These are phyloP conservation scores for Fraxinus albicans DNA, from an alignment of 305 asterid species.

Conservation along the genomic window DNA sequence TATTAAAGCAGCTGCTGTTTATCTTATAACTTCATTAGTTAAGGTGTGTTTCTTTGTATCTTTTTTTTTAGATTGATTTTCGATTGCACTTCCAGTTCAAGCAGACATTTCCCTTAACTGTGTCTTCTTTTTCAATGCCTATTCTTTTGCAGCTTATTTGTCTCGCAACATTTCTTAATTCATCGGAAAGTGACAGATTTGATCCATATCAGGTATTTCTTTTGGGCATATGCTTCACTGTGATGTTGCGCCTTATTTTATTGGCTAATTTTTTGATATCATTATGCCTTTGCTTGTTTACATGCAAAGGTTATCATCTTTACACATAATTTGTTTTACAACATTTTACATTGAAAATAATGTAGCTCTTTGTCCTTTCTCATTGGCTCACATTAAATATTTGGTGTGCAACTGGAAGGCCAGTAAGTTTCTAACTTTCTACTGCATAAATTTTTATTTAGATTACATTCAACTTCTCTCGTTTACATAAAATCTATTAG, in stretches of 20 bases:
- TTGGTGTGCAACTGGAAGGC: background rate
- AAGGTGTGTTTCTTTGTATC: conserved; percentile 48
- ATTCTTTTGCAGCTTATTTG: conserved; percentile 76
- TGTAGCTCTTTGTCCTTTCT: background rate
- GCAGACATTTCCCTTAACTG: background rate
- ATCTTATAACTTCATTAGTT: conserved; percentile 73
- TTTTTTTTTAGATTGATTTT: background rate
- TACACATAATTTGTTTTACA: background rate
- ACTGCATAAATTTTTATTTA: background rate
- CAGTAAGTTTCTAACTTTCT: background rate
- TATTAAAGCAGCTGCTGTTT: conserved; percentile 72
- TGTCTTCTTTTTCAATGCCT: background rate
- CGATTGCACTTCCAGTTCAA: background rate
- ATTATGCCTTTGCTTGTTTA: background rate
- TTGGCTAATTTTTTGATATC: background rate
- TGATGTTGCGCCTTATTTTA: background rate
- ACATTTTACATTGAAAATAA: background rate
- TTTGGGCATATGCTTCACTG: background rate
- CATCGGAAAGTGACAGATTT: conserved; percentile 81
- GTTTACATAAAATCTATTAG: background rate
- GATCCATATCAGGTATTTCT: conserved; percentile 84
- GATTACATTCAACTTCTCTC: background rate
- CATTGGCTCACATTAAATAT: background rate
- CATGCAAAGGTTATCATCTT: background rate
- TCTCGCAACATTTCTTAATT: conserved; percentile 95